Evolutionary conservation across 345 rosid genomes (phyloP), one percentile per base, ranked within the genome.

Genomic region (Citropsis articulata): DNA sequence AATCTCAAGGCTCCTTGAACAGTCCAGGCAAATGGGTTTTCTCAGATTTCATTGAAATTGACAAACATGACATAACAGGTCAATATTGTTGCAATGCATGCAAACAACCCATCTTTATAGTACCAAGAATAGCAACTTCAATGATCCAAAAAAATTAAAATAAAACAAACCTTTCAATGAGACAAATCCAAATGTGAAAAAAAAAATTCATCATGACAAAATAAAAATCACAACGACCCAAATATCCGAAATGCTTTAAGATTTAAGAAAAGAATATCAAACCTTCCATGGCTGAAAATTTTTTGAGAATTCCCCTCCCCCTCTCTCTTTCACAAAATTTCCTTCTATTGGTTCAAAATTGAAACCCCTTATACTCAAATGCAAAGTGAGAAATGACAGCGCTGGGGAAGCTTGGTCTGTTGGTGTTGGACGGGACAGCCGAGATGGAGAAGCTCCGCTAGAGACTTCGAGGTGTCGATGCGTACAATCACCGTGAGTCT

Each of bases 281-380:
- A 87, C 87, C 90, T 85, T 78, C 87, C 88, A 85, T 73, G 62
- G 70, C 2, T 40, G 59, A 50, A 8, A 68, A 75, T 45, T 64
- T 69, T 65, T 33, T 9, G 45, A 70, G 14, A 66, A 38, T 31
- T 19, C 72, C 68, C 70, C 69, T 16, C 30, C 72, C 75, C 70
- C 75, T 16, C 30, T 59, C 33, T 24, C 56, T 18, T 12, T 16
- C 19, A 38, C 25, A 18, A 74, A 53, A 63, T 63, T 63, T 27
- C 6, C 31, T 62, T 57, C 30, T 80, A 75, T 80, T 77, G 56
- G 62, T 77, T 81, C 82, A 80, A 28, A 59, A 57, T 63, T 66
- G 28, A 79, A 73, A 76, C 78, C 79, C 85, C 66, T 21, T 38
- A 61, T 31, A 25, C 48, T 62, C 75, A 75, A 65, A 42, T 48